Percentiles rank a stretch among this genome's conserved stretches.
Evolutionary conservation across 306 rosid species (phyloP).

Genomic region (Fagus sylvatica): DNA sequence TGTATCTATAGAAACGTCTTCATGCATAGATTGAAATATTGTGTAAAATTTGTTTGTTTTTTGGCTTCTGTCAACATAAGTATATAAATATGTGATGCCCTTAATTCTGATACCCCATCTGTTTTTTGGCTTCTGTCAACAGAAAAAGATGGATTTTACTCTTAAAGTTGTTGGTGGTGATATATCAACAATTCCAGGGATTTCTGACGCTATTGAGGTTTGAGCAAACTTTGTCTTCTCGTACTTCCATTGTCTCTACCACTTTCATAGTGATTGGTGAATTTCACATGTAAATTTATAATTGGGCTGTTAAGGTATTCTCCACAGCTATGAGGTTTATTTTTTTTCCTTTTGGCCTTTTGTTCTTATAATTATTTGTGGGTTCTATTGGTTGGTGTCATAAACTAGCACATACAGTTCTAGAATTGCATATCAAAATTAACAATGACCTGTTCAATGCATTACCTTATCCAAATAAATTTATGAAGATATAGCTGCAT

Average conservation of each 20-base stretch:
- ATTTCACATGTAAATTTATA: constrained; percentile 1
- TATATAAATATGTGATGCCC: neutral
- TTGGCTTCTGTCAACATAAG: neutral
- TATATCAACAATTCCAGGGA: constrained; percentile 74
- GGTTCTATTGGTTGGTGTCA: neutral
- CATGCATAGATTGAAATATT: neutral
- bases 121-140: constrained; percentile 30
- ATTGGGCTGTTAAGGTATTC: too few species aligned
- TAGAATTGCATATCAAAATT: neutral
- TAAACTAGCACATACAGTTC: neutral
- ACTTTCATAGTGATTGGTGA: neutral
- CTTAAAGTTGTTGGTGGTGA: constrained; percentile 85
- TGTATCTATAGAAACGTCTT: constrained; percentile 11
- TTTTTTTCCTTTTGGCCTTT: too few species aligned
- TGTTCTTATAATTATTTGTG: neutral
- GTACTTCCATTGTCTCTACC: constrained; percentile 21
- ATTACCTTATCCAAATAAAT: too few species aligned
- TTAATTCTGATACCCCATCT: neutral
- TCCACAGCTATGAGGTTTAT: too few species aligned
- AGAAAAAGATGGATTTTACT: constrained; percentile 91
- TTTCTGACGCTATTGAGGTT: constrained; percentile 90
- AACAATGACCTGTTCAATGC: too few species aligned
- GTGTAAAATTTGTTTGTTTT: neutral
- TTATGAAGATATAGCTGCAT: too few species aligned
- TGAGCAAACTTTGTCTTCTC: constrained; percentile 12